phyloP scores from a whole-genome alignment of 768 basidiomycete genomes.

The Sistotremastrum niveocremeum region DNA sequence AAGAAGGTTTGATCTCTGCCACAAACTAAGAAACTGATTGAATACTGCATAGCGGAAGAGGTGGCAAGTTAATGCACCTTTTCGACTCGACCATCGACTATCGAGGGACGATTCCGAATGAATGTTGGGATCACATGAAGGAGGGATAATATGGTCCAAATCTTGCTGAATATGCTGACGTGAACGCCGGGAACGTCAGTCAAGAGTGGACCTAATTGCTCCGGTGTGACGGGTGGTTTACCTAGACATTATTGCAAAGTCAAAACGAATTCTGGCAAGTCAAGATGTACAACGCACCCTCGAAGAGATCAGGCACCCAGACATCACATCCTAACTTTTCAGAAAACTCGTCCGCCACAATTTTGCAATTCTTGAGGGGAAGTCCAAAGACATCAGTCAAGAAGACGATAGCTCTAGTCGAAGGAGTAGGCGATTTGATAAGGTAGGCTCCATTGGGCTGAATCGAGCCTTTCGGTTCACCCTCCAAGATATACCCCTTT shows the following conservation, averaged over 20 bases:
- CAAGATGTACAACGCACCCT: conserved; percentile 20
- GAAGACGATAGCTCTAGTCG: conserved; percentile 32
- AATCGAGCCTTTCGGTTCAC: conserved; percentile 30
- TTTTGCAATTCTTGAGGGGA: conserved; percentile 34
- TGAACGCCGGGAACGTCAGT: conserved; percentile 18
- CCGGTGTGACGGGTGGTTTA: conserved; percentile 14
- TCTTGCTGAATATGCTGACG: neutral
- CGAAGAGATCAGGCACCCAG: conserved; percentile 50
- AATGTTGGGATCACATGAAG: conserved; percentile 1
- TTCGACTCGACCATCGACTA: conserved; percentile 14
- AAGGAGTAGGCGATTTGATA: conserved; percentile 16
- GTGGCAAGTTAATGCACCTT: conserved; percentile 9
- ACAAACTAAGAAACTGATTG: conserved; percentile 26
- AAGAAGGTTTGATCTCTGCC: conserved; percentile 19
- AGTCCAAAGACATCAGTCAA: conserved; percentile 48
- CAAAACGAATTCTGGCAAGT: too few relatives aligned
- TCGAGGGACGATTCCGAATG: conserved; percentile 13
- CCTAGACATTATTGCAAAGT: too few relatives aligned
- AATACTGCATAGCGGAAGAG: neutral
- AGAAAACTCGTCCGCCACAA: conserved; percentile 43
- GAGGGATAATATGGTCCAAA: too few relatives aligned
- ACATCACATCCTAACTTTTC: conserved; percentile 40
- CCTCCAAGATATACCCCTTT: conserved; percentile 26
- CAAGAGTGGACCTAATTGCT: conserved; percentile 16
- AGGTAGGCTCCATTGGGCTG: conserved; percentile 32